Evolutionary conservation across 805 yeast species (phyloP), one percentile per base, ranked within the genome.

Genomic region (Pichia deserticola): DNA sequence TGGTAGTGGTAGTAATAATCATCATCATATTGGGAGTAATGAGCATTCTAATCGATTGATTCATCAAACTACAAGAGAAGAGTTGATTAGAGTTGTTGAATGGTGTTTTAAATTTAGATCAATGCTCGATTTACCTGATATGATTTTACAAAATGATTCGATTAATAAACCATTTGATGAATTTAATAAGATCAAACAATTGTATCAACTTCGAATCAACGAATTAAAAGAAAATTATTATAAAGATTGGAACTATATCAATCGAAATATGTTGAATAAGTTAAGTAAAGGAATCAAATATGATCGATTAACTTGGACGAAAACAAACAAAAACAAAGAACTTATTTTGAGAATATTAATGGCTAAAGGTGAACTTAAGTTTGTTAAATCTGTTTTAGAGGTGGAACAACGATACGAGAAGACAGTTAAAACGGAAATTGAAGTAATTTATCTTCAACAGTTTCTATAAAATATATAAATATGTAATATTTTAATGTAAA

Each of bases 321-420:
- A 76, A 25, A 69, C 76, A 11, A 65, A 68, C 12, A 56, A 47
- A 35, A 67, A 69, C 40, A 66, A 71, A 57, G 88, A 88, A 57
- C 74, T 89, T 11, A 72, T 90, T 7, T 66, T 92, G 52, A 74
- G 97, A 45, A 72, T 89, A 13, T 62, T 92, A 48, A 66, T 89
- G 29, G 72, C 89, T 13, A 62, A 59, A 37, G 60, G 37, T 30
- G 63, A 61, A 27, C 44, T 57, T 12, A 56, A 55, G n/a, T 56
- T 52, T 44, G 69, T 63, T 4, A 59, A 54, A 40, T 47, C 43
- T 4, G 44, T 52, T 4, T 45, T 65, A 4, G 68, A 65, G 45
- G 44, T 57, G 11, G 67, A 62, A 44, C 62, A 63, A 41, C 52
- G 69, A 27, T 65, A 56, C 45, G 55, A 57, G 41, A 53, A 66